Evolutionary conservation across 768 basidiomycete species (phyloP), one percentile per base, ranked within the genome.

Genomic region (Lyophyllum shimeji): DNA sequence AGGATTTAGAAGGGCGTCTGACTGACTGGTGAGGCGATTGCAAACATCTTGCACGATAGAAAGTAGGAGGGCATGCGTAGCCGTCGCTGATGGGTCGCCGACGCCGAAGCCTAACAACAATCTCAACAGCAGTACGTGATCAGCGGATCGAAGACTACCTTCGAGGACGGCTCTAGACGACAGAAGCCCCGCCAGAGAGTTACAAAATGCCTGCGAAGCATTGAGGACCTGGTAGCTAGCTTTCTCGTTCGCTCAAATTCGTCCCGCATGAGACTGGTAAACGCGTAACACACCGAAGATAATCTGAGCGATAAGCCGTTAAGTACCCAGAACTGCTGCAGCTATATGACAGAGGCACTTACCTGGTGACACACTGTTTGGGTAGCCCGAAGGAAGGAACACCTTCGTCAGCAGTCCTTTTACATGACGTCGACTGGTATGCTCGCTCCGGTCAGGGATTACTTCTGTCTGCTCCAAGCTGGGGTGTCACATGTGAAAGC

Each of bases 131-230:
- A 9, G 27, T 45, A 7, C n/a, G n/a, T 9, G 13, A 20, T 43
- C 31, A 7, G 9, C 27, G 51, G 18, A 6, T 21, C 4, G 18
- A 8, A 55, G 42, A 29, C 46, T 52, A 84, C 86, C 87, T 77
- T 89, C 84, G 6, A 90, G 71, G 2, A 85, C 79, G 15, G 87
- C 86, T 59, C 87, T 74, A 7, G 86, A 87, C 0, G 87, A 83
- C 18, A 89, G 63, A 24, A 89, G 70, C 0, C 83, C 76, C 0
- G 86, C 81, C 2, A 89, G 68, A 0, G 87, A 85, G 62, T 82
- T 88, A 63, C 85, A 88, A 59, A 87, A 88, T 2, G 86, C 84
- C 67, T 89, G 87, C 3, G 86, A 53, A 0, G 83, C 83, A 59
- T 89, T 88, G 60, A 82, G 76, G 13, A 84, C 70, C 64, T 89